Evolutionary conservation across 495 filamentous ascomycete genomes (phyloP), one percentile per base, ranked within the genome.

Genomic region (Tuber melanosporum): DNA sequence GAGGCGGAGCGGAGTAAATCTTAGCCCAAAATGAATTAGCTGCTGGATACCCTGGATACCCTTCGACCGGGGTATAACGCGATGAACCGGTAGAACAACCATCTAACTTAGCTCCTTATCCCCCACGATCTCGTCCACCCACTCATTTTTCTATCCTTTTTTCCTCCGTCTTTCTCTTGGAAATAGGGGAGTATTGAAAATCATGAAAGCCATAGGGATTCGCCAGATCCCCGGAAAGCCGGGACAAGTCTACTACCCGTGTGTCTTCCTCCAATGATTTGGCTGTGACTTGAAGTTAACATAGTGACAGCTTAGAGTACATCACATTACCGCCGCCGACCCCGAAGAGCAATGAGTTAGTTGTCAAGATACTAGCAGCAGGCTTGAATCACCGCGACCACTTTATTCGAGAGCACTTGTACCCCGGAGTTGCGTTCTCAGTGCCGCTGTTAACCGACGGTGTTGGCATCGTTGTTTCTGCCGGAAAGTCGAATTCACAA

Each of bases 321-420:
- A 45, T 42, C 46, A 62, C 70, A 70, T 39, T 90, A 77, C 89
- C 92, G 74, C 91, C 90, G 44, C 74, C 72, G 41, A 85, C 86
- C 52, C 91, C 92, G 8, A 87, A 89, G 26, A 87, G 88, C 26
- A 84, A 85, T 75, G 89, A 95, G 79, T 84, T 96, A 76, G 86
- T 93, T 46, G 81, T 98, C 75, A 88, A 88, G 76, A 81, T 97
- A 82, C 87, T 87, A 46, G 92, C 93, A 69, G 91, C 91, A 14
- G 90, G 94, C 22, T 90, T 97, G 74, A 98, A 97, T 86, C 94
- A 97, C 86, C 92, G 93, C 74, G 94, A 97, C 84, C 88, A 94
- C 81, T 97, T 97, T 87, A 91, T 95, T 84, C 92, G 94, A 74
- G 93, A 95, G 83, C 91, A 94, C 81, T 89, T 97, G 62, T 98